A percentile compares a stretch with the other conserved stretches of the same genome.
phyloP scores from a whole-genome alignment of 108 stramenopile genomes.

The Skeletonema potamos region DNA sequence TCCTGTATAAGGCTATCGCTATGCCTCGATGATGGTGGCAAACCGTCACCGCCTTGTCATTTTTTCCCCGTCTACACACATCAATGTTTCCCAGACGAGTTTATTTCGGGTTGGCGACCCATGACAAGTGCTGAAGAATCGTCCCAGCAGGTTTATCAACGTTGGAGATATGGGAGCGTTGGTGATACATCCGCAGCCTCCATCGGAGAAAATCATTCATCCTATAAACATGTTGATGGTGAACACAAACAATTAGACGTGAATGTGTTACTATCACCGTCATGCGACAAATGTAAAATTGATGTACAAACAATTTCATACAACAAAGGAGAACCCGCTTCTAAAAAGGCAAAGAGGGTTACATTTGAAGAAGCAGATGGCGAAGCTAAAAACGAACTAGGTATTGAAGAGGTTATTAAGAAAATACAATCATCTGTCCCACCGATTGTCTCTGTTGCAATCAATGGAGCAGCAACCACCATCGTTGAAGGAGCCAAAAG shows the following conservation, averaged over 20 bases:
- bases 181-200: not conserved
- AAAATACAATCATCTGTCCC: conserved; percentile 17
- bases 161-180: conserved; percentile 8
- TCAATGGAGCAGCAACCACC: not conserved
- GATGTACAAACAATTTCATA: conserved; percentile 11
- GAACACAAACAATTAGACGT: conserved; percentile 15
- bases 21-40: not conserved
- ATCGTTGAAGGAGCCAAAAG: not conserved
- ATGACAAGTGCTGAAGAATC: conserved; percentile 22
- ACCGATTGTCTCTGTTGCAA: conserved; percentile 24
- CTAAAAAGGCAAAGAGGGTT: conserved; percentile 17
- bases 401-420: conserved; percentile 22
- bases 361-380: conserved; percentile 3
- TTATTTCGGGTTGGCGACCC: conserved; percentile 64
- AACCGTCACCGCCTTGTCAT: not conserved
- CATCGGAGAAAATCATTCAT: conserved; percentile 2
- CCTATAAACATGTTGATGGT: conserved; percentile 3
- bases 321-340: not conserved
- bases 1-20: conserved; percentile 42
- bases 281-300: conserved; percentile 29
- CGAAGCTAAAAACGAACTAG: not conserved
- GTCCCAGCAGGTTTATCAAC: conserved; percentile 22
- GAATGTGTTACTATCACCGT: conserved; percentile 18
- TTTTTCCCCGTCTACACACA: conserved; percentile 84
- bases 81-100: conserved; percentile 66